Base-by-base conservation (phyloP, 345 rosid genomes). In the Acer negundo region DNA sequence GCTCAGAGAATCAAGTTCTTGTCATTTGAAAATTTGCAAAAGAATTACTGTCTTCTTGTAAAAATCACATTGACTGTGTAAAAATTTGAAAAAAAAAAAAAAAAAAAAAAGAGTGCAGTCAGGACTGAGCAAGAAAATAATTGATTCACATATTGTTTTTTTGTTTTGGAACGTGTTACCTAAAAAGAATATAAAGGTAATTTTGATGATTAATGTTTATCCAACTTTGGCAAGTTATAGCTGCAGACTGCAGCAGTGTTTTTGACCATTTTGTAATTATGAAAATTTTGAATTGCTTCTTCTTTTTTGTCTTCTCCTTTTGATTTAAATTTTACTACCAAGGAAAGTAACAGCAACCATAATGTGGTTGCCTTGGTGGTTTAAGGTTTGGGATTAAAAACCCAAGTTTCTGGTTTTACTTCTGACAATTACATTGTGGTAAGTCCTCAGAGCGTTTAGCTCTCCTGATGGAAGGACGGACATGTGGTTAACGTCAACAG, bases 181-280 rank as follows among this genome's bases (percentile, higher is more conserved):
- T 73, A 16, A 62, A 74, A 69, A 73, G 81, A 77, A 69, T 73
- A 77, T 7, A 77, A 81, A 62, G 78, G 22, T 46, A 13, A 2
- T 19, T 31, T 23, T 69, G 9, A 23, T 59, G 74, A 67, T 53
- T 35, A 20, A n/a, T 3, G 3, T 56, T 17, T n/a, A 47, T 35
- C 1, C 13, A 49, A 3, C 55, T 68, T 68, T 13, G 35, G 72
- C 72, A 11, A 20, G 10, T 22, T 55, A 35, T 35, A 35, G 38
- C 38, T 35, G 38, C 38, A 35, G 38, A 6, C 38, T 22, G 20
- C 62, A 16, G 46, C 15, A 17, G 20, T 15, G n/a, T 23, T 28
- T 17, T 3, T 20, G 0, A 16, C 66, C 72, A 38, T 44, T 44
- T 20, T 9, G 40, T 58, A 63, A 71, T 71, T 66, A 63, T 70